Conservation (phyloP, 306 rosid genomes). For the Malus orientalis region DNA sequence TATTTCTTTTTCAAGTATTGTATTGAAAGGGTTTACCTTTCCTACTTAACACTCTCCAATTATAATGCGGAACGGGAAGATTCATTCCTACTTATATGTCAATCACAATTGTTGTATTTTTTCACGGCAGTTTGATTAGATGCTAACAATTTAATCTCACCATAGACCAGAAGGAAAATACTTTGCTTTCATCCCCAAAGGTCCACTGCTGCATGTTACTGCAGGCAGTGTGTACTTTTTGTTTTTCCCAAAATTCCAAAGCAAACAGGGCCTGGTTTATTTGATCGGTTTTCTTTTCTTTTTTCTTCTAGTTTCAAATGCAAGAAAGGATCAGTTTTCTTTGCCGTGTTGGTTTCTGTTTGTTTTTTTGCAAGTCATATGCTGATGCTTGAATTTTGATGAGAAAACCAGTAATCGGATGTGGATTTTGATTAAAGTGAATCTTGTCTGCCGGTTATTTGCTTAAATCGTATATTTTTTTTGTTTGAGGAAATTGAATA, state of each 20-base stretch:
- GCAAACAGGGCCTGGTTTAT: background rate
- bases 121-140: background rate
- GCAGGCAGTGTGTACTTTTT: background rate
- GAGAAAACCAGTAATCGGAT: background rate
- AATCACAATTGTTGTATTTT: background rate
- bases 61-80: too few species aligned
- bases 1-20: background rate
- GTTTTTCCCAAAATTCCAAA: slow-evolving; percentile 6
- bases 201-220: background rate
- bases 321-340: too few species aligned
- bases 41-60: too few species aligned
- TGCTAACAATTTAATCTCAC: background rate
- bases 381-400: background rate
- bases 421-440: background rate
- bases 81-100: too few species aligned
- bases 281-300: too few species aligned
- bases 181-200: background rate
- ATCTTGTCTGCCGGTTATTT: background rate
- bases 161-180: background rate
- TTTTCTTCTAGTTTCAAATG: too few species aligned
- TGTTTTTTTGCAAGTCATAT: too few species aligned
- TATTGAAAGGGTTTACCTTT: background rate
- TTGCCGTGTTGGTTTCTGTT: too few species aligned
- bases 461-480: too few species aligned
- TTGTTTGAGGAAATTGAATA: too few species aligned